phyloP scores from a whole-genome alignment of 495 filamentous ascomycete genomes.

The Aspergillus egyptiacus region DNA sequence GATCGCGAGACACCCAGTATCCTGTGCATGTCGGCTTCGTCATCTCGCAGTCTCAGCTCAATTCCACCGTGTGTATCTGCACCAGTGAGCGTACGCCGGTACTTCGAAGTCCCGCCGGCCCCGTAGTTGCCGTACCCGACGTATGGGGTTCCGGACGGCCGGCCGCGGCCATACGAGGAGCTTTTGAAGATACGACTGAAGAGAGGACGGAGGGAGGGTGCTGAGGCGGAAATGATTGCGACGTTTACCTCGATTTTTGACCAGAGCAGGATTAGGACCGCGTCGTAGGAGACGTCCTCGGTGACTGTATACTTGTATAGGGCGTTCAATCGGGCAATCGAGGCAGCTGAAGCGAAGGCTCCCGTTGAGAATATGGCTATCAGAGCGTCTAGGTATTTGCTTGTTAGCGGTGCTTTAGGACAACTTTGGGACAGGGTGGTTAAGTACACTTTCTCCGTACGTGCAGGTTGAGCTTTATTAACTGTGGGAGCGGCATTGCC shows the following conservation, averaged over 20 bases:
- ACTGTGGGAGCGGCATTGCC: slow-evolving; percentile 24
- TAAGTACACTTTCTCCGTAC: slow-evolving; percentile 12
- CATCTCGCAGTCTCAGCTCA: slow-evolving; percentile 3
- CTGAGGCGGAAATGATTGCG: slow-evolving; percentile 17
- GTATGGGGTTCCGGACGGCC: neutral
- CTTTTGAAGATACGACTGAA: slow-evolving; percentile 11
- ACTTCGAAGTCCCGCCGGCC: neutral
- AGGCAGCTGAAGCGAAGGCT: slow-evolving; percentile 15
- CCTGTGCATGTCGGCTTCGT: neutral
- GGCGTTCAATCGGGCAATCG: slow-evolving; percentile 16
- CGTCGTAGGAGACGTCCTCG: slow-evolving; percentile 13
- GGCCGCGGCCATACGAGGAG: slow-evolving; percentile 3
- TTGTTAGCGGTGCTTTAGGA: neutral
- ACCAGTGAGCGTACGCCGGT: neutral
- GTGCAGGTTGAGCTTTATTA: slow-evolving; percentile 22
- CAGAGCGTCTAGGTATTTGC: slow-evolving; percentile 10
- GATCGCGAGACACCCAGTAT: neutral
- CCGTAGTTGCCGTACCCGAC: neutral
- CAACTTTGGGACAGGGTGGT: neutral
- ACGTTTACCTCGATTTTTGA: slow-evolving; percentile 18
- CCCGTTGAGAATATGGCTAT: slow-evolving; percentile 16
- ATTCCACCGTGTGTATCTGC: slow-evolving; percentile 1
- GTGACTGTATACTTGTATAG: slow-evolving; percentile 15
- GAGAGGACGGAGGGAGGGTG: slow-evolving; percentile 13
- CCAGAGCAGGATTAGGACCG: slow-evolving; percentile 16